A percentile compares a stretch with the other conserved stretches of the same genome.
These are phyloP conservation scores for Juglanconis oblonga DNA, from an alignment of 2,329 filamentous ascomycete species.

Conservation along the genomic window DNA sequence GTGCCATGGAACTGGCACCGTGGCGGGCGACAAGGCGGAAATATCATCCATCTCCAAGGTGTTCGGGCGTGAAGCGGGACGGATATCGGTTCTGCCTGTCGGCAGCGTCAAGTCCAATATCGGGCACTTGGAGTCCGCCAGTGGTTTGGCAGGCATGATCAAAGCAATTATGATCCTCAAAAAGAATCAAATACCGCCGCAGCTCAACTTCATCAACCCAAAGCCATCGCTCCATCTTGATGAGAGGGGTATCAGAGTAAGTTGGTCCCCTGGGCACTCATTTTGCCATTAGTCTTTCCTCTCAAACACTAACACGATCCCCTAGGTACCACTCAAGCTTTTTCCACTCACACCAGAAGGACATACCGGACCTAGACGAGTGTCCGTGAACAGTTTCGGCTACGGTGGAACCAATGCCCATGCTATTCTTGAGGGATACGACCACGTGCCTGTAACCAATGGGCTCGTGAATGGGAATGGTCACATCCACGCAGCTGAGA, in stretches of 20 bases:
- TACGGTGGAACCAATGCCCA: constrained; percentile 11
- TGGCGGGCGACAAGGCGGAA: constrained; percentile 2
- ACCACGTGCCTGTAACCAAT: background rate
- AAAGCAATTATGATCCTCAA: constrained; percentile 34
- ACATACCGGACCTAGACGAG: background rate
- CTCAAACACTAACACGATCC: background rate
- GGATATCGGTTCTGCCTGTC: background rate
- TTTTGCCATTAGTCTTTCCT: background rate
- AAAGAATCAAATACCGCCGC: constrained; percentile 32
- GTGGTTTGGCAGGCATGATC: constrained; percentile 38
- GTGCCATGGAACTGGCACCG: constrained; percentile 34
- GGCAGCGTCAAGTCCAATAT: constrained; percentile 23
- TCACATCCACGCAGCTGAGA: background rate
- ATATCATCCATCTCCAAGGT: constrained; percentile 1
- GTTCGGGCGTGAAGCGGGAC: background rate
- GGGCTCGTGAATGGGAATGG: no score
- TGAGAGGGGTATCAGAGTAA: background rate
- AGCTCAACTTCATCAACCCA: constrained; percentile 29
- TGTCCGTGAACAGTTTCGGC: constrained; percentile 23
- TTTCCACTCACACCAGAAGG: background rate
- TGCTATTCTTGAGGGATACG: background rate
- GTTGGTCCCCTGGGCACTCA: background rate
- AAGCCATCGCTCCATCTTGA: constrained; percentile 16
- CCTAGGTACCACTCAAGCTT: background rate
- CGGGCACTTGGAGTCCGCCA: constrained; percentile 21